Percentiles rank a stretch among this genome's conserved stretches.
Conservation (phyloP, 208 protist species). For the Trypanosoma brucei region DNA sequence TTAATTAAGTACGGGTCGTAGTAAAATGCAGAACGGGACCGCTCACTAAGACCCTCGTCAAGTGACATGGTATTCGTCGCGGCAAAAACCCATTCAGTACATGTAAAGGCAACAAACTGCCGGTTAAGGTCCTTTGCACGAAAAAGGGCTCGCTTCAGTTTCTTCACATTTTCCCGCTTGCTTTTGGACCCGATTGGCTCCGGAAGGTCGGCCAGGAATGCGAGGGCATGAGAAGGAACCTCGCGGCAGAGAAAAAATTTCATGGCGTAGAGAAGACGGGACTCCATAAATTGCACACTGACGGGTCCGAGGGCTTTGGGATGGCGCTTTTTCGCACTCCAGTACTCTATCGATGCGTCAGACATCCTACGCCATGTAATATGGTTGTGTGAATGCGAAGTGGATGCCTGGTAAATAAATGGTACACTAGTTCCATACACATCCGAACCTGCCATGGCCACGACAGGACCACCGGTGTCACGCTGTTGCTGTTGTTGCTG, state of each 20-base stretch:
- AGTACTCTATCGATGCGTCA: slow-evolving; percentile 30
- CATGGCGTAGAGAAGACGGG: slow-evolving; percentile 28
- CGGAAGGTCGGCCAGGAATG: slow-evolving; percentile 38
- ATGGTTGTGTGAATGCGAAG: slow-evolving; percentile 41
- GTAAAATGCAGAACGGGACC: slow-evolving; percentile 31
- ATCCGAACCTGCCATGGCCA: neutral
- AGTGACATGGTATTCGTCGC: slow-evolving; percentile 34
- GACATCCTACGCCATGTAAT: slow-evolving; percentile 45
- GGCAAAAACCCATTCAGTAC: slow-evolving; percentile 58
- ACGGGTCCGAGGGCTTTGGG: slow-evolving; percentile 36
- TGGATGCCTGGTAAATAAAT: slow-evolving; percentile 66
- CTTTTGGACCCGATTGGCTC: slow-evolving; percentile 45
- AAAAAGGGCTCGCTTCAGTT: slow-evolving; percentile 49
- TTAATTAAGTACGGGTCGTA: slow-evolving; percentile 68
- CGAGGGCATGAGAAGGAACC: slow-evolving; percentile 45
- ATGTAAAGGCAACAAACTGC: slow-evolving; percentile 67
- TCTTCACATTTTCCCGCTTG: slow-evolving; percentile 37
- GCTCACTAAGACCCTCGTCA: slow-evolving; percentile 47
- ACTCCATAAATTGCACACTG: slow-evolving; percentile 41
- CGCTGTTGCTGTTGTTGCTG: slow-evolving; percentile 7
- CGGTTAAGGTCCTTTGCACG: slow-evolving; percentile 46
- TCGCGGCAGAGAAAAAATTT: slow-evolving; percentile 57
- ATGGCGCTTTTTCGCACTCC: slow-evolving; percentile 36
- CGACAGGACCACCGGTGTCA: neutral
- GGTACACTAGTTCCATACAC: slow-evolving; percentile 11